Percentiles rank a stretch among this genome's conserved stretches.
Conservation (phyloP, 139 green algal genomes). For the Chlamydomonas eustigma region DNA sequence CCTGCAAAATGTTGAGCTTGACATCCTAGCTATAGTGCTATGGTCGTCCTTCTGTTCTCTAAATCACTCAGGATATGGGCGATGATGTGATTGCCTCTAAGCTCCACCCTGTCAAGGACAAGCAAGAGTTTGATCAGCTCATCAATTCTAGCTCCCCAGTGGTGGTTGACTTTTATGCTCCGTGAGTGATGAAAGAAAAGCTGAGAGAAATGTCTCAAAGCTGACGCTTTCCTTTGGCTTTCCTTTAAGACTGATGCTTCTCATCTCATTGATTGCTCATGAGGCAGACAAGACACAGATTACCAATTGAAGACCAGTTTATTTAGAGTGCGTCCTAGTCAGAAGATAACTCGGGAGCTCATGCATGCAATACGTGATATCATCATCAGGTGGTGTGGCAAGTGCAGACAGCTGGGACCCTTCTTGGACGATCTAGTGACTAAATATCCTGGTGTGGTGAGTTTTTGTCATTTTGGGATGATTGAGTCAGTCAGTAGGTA, state of each 20-base stretch:
- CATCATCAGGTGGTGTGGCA: constrained; percentile 64
- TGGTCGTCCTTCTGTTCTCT: background rate
- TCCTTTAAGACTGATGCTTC: no score
- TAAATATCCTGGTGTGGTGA: constrained; percentile 58
- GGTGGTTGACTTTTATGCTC: constrained; percentile 52
- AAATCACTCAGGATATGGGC: background rate
- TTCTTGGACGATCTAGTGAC: constrained; percentile 65
- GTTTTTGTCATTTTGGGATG: no score
- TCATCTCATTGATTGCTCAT: no score
- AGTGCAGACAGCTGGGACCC: constrained; percentile 74
- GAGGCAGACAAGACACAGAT: no score
- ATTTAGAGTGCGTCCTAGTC: no score
- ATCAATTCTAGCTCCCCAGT: constrained; percentile 18
- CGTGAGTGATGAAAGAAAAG: constrained; percentile 3
- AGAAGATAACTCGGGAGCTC: no score
- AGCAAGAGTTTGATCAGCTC: constrained; percentile 25
- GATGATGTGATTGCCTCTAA: constrained; percentile 30
- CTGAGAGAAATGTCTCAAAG: background rate
- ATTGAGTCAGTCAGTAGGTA: no score
- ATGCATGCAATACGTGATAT: no score
- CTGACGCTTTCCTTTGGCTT: no score
- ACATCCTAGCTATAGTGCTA: no score
- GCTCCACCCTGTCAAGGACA: constrained; percentile 18
- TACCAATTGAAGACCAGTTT: no score
- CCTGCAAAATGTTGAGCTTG: no score